Evolutionary conservation across 306 rosid genomes (phyloP), one percentile per base, ranked within the genome.

Genomic region (Begonia peltatifolia): DNA sequence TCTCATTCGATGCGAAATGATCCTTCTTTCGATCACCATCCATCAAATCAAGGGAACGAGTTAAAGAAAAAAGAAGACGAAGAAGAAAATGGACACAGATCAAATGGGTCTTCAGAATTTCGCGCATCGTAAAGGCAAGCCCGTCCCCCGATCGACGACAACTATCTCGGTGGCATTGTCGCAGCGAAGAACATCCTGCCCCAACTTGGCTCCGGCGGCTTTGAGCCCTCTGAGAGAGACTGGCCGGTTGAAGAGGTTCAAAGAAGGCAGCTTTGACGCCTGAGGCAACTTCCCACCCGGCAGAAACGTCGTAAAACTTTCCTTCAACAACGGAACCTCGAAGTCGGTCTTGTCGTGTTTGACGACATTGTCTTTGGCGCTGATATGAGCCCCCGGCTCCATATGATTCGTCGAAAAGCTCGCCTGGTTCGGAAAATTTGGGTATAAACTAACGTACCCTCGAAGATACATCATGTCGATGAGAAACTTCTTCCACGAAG

Each of bases 341-440:
- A 90, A 90, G 57, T 90, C 99, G 0, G 47, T 35, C 73, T 79
- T 86, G 64, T 90, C 71, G 51, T 90, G 99, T 61, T 73, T 79
- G 46, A 90, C 84, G 2, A 73, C 78, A 14, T 90, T 90, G 30
- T 83, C 88, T 12, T 76, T 83, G 12, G 99, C 96, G 63, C 95
- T 83, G 38, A 90, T 86, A 61, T 90, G 99, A 55, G 99, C 99
- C 15, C 99, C 99, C 3, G 95, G 99, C 48, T 90, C 99, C 99
- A 86, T 86, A 66, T 90, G 99, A 47, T 90, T 90, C 12, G 99
- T 86, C n/a, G 99, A 90, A 59, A 90, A 80, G 82, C 99, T 90
- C 4, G 92, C 81, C 38, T 90, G 95, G 59, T 73, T 71, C 15
- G 95, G 95, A 64, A 90, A 90, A 58, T 90, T 90, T 9, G 99